Evolutionary conservation across 2,329 filamentous ascomycete genomes (phyloP), one percentile per base, ranked within the genome.

Genomic region (Aspergillus tamarii): DNA sequence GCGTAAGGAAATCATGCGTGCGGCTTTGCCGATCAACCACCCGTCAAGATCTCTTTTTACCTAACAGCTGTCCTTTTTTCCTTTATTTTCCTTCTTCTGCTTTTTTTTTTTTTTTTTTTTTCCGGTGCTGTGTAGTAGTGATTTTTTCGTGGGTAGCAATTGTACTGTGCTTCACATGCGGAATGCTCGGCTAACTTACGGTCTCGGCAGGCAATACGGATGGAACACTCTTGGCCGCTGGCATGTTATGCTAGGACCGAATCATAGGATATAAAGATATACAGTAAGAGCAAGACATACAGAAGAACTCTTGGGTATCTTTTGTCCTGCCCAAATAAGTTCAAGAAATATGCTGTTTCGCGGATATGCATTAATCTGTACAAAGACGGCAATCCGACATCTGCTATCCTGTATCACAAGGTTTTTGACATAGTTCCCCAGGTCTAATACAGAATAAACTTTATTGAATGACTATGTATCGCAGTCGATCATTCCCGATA

Each of bases 151-250:
- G 34, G 32, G n/a, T 16, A 55, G 32, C n/a, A 26, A 14, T 26
- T 12, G 30, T 9, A 19, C 23, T 45, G 16, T 41, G 21, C 45
- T 72, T 73, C 69, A 73, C 70, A 72, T 73, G 70, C 32, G 52
- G 52, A 55, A 55, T 39, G 30, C 69, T 72, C 71, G 67, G 70
- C 65, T 69, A 69, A 68, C 64, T 66, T 55, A 57, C 65, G 57
- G 54, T 63, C 60, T 66, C 61, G 63, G 26, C 39, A n/a, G 59
- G 34, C 26, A 21, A 34, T 19, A 52, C 36, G 9, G n/a, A 52
- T 46, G 19, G 45, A n/a, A 30, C 39, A 58, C 12, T 36, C 30
- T 54, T 54, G 52, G 52, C 30, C 30, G 19, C 12, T 19, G 14
- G 21, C 16, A 39, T 53, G 30, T 55, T 10, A 21, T n/a, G 2